phyloP scores from a whole-genome alignment of 2,329 filamentous ascomycete genomes.

The Tothia fuscella region DNA sequence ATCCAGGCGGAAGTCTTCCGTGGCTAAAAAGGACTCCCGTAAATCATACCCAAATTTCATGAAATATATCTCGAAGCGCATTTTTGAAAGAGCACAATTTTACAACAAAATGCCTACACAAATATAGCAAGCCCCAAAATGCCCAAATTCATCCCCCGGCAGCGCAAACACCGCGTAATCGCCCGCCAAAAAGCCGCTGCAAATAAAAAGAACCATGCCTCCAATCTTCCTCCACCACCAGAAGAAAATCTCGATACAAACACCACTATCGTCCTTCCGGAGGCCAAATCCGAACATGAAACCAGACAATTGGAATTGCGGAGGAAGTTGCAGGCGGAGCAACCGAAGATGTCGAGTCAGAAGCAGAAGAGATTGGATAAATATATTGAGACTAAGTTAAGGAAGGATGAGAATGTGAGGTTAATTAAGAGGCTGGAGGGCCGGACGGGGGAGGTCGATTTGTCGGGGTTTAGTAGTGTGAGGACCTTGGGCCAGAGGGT shows the following conservation, averaged over 20 bases:
- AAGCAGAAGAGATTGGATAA: conserved; percentile 58
- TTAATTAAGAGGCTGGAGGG: conserved; percentile 73
- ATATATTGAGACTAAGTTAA: conserved; percentile 75
- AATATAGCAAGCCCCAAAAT: too few species aligned
- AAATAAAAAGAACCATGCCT: conserved; percentile 15
- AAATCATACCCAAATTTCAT: too few species aligned
- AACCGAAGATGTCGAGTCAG: conserved; percentile 47
- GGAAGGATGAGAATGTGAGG: conserved; percentile 81
- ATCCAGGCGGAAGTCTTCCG: too few species aligned
- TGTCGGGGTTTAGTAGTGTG: conserved; percentile 65
- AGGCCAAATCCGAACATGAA: conserved; percentile 41
- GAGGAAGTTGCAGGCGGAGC: conserved; percentile 37
- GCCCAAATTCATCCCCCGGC: conserved; percentile 25
- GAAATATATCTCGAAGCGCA: too few species aligned
- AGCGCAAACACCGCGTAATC: conserved; percentile 51
- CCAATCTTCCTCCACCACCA: neutral
- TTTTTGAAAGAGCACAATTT: too few species aligned
- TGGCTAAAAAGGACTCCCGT: too few species aligned
- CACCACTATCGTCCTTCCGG: conserved; percentile 33
- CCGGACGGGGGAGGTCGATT: conserved; percentile 57
- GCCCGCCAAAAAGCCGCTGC: conserved; percentile 46
- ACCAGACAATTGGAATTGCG: conserved; percentile 39
- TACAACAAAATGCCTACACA: too few species aligned
- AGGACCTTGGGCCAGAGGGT: conserved; percentile 54
- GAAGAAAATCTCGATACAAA: conserved; percentile 38